These are phyloP conservation scores for Sphagnum contortum DNA, from an alignment of 225 moss, liverwort and hornwort species.

Conservation along the genomic window DNA sequence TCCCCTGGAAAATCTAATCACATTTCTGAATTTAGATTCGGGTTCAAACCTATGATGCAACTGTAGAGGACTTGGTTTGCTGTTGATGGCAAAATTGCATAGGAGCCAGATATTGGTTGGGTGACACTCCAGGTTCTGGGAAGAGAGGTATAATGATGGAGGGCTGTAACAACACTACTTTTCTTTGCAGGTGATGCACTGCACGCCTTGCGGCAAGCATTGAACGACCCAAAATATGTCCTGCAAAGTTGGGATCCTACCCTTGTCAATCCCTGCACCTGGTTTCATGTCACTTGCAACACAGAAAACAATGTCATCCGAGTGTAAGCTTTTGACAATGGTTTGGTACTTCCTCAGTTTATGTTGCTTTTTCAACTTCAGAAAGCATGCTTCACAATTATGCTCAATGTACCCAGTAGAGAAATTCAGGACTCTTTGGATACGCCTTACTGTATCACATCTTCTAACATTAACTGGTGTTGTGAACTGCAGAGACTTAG, in stretches of 20 bases:
- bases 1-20: no score
- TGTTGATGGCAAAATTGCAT: no score
- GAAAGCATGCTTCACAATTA: no score
- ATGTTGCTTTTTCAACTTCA: background rate
- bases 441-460: background rate
- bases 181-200: constrained; percentile 44
- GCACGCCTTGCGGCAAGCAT: constrained; percentile 42
- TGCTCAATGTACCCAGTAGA: background rate
- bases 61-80: no score
- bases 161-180: background rate
- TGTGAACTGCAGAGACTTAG: constrained; percentile 1
- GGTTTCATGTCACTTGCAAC: constrained; percentile 66
- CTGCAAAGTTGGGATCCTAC: constrained; percentile 66
- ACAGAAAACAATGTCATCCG: constrained; percentile 48
- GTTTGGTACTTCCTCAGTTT: background rate
- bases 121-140: no score
- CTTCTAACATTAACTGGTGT: background rate
- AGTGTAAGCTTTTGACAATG: constrained; percentile 23
- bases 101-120: no score
- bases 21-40: no score
- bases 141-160: no score
- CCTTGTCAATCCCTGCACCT: constrained; percentile 60
- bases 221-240: constrained; percentile 49
- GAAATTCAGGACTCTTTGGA: background rate
- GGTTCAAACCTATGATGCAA: no score